Percentiles rank a stretch among this genome's conserved stretches.
phyloP scores from a whole-genome alignment of 306 rosid species.

The Vigna angularis region DNA sequence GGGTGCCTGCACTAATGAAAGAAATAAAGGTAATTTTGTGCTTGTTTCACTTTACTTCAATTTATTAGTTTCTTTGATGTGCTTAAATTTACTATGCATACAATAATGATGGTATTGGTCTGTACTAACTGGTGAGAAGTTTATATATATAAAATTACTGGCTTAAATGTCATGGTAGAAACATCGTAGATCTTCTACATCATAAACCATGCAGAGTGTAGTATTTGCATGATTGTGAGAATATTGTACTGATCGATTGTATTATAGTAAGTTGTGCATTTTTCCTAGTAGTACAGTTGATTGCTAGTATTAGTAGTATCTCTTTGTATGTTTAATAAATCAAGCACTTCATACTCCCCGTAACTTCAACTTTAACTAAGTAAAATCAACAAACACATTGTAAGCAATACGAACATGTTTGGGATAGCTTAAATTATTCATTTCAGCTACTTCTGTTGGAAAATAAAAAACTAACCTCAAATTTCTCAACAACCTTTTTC shows the following conservation, averaged over 20 bases:
- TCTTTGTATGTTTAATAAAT: slow-evolving; percentile 2
- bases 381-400: background rate
- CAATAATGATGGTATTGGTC: background rate
- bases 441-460: no score
- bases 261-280: background rate
- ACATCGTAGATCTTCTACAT: no score
- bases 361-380: background rate
- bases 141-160: background rate
- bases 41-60: background rate
- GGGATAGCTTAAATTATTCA: no score
- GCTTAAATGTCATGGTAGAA: slow-evolving; percentile 1
- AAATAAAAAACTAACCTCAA: no score
- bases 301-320: background rate
- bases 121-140: background rate
- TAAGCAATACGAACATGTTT: background rate
- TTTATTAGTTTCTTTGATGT: slow-evolving; percentile 22
- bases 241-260: background rate
- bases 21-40: slow-evolving; percentile 76
- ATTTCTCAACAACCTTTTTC: no score
- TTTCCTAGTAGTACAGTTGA: background rate
- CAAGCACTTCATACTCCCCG: background rate
- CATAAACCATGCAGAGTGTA: background rate
- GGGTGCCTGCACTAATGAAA: slow-evolving; percentile 84
- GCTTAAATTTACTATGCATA: slow-evolving; percentile 19
- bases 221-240: background rate